These are phyloP conservation scores for Aspergillus heteromorphus DNA, from an alignment of 495 filamentous ascomycete species.

Conservation along the genomic window DNA sequence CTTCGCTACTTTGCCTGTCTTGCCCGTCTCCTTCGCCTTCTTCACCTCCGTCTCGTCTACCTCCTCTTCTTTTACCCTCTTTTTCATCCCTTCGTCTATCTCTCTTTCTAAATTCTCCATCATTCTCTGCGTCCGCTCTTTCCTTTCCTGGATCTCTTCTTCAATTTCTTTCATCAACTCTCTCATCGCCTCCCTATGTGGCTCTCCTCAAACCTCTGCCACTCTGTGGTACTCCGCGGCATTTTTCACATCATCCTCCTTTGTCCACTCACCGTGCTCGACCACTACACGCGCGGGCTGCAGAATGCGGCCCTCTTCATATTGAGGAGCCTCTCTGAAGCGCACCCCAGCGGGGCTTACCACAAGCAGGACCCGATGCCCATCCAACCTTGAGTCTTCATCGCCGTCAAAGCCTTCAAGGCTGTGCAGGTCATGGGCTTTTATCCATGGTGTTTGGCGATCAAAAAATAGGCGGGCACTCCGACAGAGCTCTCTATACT, in stretches of 20 bases:
- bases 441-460: not conserved
- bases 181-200: not conserved
- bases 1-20: not conserved
- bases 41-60: no score
- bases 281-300: not conserved
- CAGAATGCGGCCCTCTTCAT: not conserved
- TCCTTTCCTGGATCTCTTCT: no score
- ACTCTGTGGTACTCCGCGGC: no score
- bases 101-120: no score
- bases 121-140: no score
- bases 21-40: not conserved
- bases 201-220: no score
- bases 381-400: not conserved
- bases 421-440: not conserved
- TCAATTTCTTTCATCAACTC: no score
- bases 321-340: not conserved
- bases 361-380: not conserved
- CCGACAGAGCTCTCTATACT: no score
- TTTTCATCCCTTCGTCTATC: not conserved
- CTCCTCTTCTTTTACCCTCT: conserved; percentile 3
- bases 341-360: not conserved
- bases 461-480: not conserved
- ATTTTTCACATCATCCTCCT: not conserved
- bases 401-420: not conserved
- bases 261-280: not conserved